Base-by-base conservation (phyloP, 2,329 filamentous ascomycete species). In the Arthrobotrys sphaeroides region DNA sequence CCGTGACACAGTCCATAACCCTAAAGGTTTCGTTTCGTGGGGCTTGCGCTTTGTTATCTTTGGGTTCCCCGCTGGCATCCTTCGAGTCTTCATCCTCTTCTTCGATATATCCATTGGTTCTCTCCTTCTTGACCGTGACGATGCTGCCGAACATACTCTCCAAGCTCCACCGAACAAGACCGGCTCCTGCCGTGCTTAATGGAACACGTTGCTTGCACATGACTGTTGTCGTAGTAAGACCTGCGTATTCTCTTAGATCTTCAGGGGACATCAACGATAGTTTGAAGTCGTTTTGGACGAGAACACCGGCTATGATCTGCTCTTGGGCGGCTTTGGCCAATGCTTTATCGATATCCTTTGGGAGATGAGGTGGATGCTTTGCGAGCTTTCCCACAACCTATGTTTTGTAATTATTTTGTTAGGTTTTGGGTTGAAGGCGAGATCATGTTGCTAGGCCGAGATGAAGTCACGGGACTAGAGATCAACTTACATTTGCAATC, bases 241-340 rank as follows among this genome's bases (percentile, higher is more conserved):
- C 95, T 0, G 95, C 95, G 81, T 97, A 99, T 83, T 99, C 95
- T 75, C 93, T 90, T 33, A 99, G 86, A 81, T 99, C 95, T 79
- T 98, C 95, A 0, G 95, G 94, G 0, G 94, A 94, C 94, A 99
- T 98, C 33, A 99, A 86, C 0, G 92, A 96, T 81, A 99, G 88
- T 82, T 98, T 97, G 83, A 99, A 98, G 82, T 97, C 95, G 82
- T 96, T 98, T 79, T 98, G 94, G 5, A 99, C 94, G 13, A 99
- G 86, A 0, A 99, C 95, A 26, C 95, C 95, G 0, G 90, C 91
- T 79, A 99, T 88, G 45, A 98, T 85, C 66, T 87, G 84, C 22
- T 84, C 83, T 4, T 84, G 82, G n/a, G 86, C 83, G 36, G 83
- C 82, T 18, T 79, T 75, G 84, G 84, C 9, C 81, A 80, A 20